phyloP scores from a whole-genome alignment of 2,329 filamentous ascomycete species.

The Diaporthe sp. region DNA sequence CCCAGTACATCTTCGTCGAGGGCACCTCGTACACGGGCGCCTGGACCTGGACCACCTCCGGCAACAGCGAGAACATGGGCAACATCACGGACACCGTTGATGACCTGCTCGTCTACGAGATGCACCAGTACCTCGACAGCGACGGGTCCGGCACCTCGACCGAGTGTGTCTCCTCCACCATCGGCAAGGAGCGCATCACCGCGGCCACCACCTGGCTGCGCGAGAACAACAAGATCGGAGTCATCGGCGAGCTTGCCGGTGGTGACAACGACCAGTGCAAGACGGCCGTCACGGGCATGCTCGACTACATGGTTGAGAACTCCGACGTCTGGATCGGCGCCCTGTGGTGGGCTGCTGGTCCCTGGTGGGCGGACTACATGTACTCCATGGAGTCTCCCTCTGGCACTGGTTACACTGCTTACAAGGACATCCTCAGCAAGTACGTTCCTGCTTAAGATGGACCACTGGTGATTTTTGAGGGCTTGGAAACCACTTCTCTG shows the following conservation, averaged over 20 bases:
- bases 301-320: constrained; percentile 68
- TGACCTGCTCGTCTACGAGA: constrained; percentile 67
- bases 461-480: neutral
- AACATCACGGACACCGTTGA: constrained; percentile 62
- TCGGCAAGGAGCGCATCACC: constrained; percentile 63
- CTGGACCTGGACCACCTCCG: constrained; percentile 60
- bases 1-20: constrained; percentile 69
- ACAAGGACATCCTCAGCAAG: constrained; percentile 40
- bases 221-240: constrained; percentile 66
- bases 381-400: constrained; percentile 61
- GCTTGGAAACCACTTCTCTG: constrained; percentile 24
- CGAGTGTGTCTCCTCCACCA: constrained; percentile 62
- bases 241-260: constrained; percentile 72
- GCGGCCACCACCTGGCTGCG: constrained; percentile 69
- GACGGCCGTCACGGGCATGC: constrained; percentile 64
- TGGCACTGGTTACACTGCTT: constrained; percentile 56
- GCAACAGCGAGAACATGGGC: constrained; percentile 56
- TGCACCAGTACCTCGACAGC: constrained; percentile 72
- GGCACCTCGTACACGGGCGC: constrained; percentile 69
- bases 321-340: constrained; percentile 70
- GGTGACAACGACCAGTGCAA: constrained; percentile 65
- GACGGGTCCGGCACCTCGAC: constrained; percentile 66
- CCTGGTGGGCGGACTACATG: constrained; percentile 68
- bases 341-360: constrained; percentile 71
- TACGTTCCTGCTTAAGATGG: constrained; percentile 30